Evolutionary conservation across 495 filamentous ascomycete species (phyloP), one percentile per base, ranked within the genome.

Genomic region (Barbatosphaeria neglecta): DNA sequence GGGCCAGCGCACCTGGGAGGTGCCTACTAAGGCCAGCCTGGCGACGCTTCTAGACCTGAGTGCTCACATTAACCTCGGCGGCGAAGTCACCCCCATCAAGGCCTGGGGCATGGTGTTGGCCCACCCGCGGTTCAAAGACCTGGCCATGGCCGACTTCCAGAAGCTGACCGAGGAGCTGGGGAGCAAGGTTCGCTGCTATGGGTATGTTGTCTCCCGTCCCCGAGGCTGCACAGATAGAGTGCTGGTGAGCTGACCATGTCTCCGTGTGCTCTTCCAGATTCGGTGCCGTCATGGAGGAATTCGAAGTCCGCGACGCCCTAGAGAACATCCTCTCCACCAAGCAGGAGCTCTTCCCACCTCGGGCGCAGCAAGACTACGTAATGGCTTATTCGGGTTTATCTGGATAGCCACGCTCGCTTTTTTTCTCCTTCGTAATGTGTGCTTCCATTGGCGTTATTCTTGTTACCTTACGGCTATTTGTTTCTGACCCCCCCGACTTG

Each of bases 31-130:
- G 55, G 73, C 72, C 31, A 86, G 93, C 54, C 73, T 97, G 35
- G 60, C 77, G 25, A 89, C 84, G 39, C 71, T 97, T 35, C 76
- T 95, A 43, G 83, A 94, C 60, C 73, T 94, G 44, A 93, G 88
- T 66, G 77, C 80, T 54, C 76, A 84, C 53, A 73, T 97, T 6
- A 81, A 90, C 47, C 78, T 93, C 0, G 88, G 94, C 49, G 86
- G 87, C 20, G 92, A 98, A 64, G 84, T 98, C 60, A 95, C 90
- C n/a, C 92, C 92, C 0, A 83, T 96, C 45, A 92, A 92, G 87
- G 90, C 90, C 1, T 90, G 90, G 75, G 82, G 87, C 49, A 82
- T 81, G 62, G 74, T 98, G 23, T 72, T 86, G 41, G 72, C 70
- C 40, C 81, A 96, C 62, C 77, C 81, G 49, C 65, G 82, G 41